A percentile compares a stretch with the other conserved stretches of the same genome.
Conservation (phyloP, 2,329 filamentous ascomycete species). For the Aspergillus sp. region DNA sequence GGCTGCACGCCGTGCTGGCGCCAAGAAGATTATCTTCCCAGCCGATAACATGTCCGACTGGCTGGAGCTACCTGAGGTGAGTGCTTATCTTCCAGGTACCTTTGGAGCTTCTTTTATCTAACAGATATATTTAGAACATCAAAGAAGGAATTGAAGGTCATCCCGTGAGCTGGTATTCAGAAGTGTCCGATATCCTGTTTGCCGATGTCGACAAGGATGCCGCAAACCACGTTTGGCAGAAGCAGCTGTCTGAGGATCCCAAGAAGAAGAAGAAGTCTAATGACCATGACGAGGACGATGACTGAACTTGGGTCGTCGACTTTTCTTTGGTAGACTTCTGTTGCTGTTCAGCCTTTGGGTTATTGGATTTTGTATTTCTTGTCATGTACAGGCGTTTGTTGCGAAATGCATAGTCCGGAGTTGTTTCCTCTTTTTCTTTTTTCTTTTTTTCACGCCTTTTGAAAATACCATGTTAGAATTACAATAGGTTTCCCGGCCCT, state of each 20-base stretch:
- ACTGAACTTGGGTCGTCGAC: conserved; percentile 18
- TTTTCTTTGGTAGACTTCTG: conserved; percentile 21
- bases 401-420: conserved; percentile 37
- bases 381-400: conserved; percentile 33
- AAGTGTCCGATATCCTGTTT: conserved; percentile 92
- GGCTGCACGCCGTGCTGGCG: conserved; percentile 86
- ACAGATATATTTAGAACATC: conserved; percentile 70
- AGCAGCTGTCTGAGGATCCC: conserved; percentile 58
- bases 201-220: conserved; percentile 70
- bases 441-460: conserved; percentile 1
- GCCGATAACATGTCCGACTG: conserved; percentile 95
- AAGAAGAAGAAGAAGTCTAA: conserved; percentile 40
- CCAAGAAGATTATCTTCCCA: conserved; percentile 91
- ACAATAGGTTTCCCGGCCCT: neutral
- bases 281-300: conserved; percentile 26
- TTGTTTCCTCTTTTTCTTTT: conserved; percentile 19
- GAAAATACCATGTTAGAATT: conserved; percentile 11
- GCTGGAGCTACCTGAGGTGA: conserved; percentile 92
- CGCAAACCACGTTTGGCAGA: conserved; percentile 72
- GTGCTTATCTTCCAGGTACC: conserved; percentile 37
- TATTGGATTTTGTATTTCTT: conserved; percentile 20
- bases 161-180: conserved; percentile 87
- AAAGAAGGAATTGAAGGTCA: conserved; percentile 93
- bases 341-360: conserved; percentile 14
- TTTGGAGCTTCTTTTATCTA: conserved; percentile 15